Base-by-base conservation (phyloP, 2,329 filamentous ascomycete genomes). In the Sordariomycetes sp. region DNA sequence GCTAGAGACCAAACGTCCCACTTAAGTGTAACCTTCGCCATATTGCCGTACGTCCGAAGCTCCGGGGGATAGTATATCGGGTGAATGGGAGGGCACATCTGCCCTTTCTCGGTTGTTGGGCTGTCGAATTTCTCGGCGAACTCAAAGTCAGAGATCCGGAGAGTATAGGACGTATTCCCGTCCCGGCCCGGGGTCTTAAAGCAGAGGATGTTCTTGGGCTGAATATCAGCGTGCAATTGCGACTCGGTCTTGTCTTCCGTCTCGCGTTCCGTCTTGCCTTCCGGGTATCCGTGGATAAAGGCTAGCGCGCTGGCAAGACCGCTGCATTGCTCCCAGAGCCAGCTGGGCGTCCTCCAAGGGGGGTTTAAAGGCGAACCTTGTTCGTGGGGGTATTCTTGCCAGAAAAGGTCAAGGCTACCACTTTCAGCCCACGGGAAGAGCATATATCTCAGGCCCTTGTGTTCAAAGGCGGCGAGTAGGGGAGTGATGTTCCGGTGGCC, bases 341-440 rank as follows among this genome's bases (percentile, higher is more conserved):
- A 56, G 16, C 11, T 22, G n/a, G 35, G 12, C 3, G 54, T 28
- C 28, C 25, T 32, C 35, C 40, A 48, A 18, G n/a, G 7, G n/a
- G 18, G 37, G 18, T 24, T 3, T 20, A 20, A 12, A 6, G 25
- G 24, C 25, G 12, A 10, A 4, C 11, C 35, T 25, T 20, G 6
- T n/a, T 22, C 16, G 10, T 8, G n/a, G 2, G 40, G 54, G 12
- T 40, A 12, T 24, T 50, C 11, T 54, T 61, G 59, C 57, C 55
- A 62, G 32, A 62, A 60, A 28, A 61, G 58, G 53, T 61, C 60
- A 54, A 64, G 60, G 25, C 25, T 50, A 3, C 54, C 54, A 10
- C 43, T 22, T 18, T 56, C 54, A 3, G 54, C 54, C 54, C 54
- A 56, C 20, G 54, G 54, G 20, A 56, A 56, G 7, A 56, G 20